Percentiles rank a stretch among this genome's conserved stretches.
phyloP scores from a whole-genome alignment of 768 basidiomycete species.

The Boletus pseudo-olivaceus region DNA sequence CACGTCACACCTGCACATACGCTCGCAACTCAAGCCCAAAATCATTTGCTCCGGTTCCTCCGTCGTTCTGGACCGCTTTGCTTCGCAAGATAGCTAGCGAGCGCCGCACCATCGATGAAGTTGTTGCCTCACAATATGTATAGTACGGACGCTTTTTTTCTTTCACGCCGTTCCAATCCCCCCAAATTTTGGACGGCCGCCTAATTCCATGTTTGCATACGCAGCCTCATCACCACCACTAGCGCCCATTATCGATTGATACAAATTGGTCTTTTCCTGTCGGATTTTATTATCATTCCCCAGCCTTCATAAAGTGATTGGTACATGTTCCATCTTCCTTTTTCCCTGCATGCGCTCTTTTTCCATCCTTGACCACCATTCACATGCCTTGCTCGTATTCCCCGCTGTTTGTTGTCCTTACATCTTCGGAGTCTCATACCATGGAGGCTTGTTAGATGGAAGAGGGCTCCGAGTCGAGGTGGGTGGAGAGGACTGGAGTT shows the following conservation, averaged over 20 bases:
- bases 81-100: conserved; percentile 20
- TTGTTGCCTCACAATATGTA: conserved; percentile 41
- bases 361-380: conserved; percentile 15
- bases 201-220: conserved; percentile 27
- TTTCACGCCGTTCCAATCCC: conserved; percentile 44
- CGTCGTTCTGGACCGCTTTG: conserved; percentile 16
- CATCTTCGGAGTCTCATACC: conserved; percentile 39
- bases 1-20: conserved; percentile 4
- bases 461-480: conserved; percentile 60
- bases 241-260: conserved; percentile 34
- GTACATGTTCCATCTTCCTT: conserved; percentile 23
- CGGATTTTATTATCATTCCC: conserved; percentile 28
- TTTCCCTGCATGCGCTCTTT: conserved; percentile 22
- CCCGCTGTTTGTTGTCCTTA: conserved; percentile 60
- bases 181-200: conserved; percentile 26
- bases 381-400: conserved; percentile 26
- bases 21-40: conserved; percentile 20
- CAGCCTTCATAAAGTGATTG: conserved; percentile 17
- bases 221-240: conserved; percentile 20
- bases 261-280: conserved; percentile 24
- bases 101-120: conserved; percentile 27
- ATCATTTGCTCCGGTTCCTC: conserved; percentile 11
- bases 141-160: conserved; percentile 75
- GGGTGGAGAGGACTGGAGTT: conserved; percentile 11
- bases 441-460: conserved; percentile 59